Evolutionary conservation across 164 flowering plant genomes (phyloP), one percentile per base, ranked within the genome.

Genomic region (Nymphaea colorata): DNA sequence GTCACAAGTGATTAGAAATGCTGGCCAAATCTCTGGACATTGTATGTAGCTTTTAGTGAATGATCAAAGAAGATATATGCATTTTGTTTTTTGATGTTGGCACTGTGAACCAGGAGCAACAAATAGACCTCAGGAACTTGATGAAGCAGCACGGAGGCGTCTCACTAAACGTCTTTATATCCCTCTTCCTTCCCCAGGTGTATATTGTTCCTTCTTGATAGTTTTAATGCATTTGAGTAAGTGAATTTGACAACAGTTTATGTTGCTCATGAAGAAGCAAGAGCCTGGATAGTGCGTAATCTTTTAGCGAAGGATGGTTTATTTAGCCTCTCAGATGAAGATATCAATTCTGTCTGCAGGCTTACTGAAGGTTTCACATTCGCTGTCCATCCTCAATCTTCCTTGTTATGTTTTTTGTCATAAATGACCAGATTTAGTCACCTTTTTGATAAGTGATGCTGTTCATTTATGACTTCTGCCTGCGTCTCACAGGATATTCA

Each of bases 101-200:
- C 10, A 45, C 53, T 16, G 5, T 61, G 41, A 67, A 62, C 42
- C 83, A 95, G 99, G 99, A 72, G 99, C 99, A 71, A 95, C 99
- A 69, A 95, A 95, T 81, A 85, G 99, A 70, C 98, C 99, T 60
- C 99, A 92, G 73, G 99, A 92, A 74, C 97, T 95, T 62, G 98
- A 95, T 79, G 99, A 95, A 77, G 99, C 99, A 67, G 99, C 99
- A 64, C 78, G 99, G 73, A 83, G 98, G 74, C 84, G 98, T 72
- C 96, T 95, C 65, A 90, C 98, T 60, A 95, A 95, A 77, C 83
- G 96, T 61, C 89, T 92, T 3, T 94, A 95, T 73, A 90, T 90
- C 62, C 99, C 99, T 70, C 90, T 95, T 15, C 99, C 99, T 73
- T 86, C 97, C 44, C 79, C 91, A 80, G 99, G 99, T 91, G 69